Base-by-base conservation (phyloP, 2,329 filamentous ascomycete genomes). In the Alternaria incomplexa region DNA sequence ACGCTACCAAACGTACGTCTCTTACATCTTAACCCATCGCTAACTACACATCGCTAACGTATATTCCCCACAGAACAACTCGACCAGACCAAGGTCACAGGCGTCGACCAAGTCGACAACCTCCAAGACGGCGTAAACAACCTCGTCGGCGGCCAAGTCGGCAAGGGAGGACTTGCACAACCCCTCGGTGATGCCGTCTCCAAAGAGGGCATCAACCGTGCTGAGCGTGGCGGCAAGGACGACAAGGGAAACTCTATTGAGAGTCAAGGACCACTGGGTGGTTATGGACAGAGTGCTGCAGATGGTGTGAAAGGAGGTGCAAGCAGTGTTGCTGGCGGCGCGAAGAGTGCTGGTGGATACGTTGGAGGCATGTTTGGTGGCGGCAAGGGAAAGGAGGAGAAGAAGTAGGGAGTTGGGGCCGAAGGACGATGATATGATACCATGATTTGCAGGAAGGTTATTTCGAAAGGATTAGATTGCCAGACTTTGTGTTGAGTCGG, bases 61-160 rank as follows among this genome's bases (percentile, higher is more conserved):
- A 15, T 17, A 12, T 23, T 22, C 13, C 15, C 13, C 12, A 59
- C 71, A 91, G 90, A 91, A 63, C 84, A 86, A 66, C 87, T 93
- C 64, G 83, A 86, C 81, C 89, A 91, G 79, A 86, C 89, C 66
- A 93, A 93, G 77, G 81, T 93, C 44, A 92, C 90, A 11, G 88
- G 88, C 76, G 76, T 91, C 73, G 78, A 87, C 17, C 89, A 90
- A 77, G 85, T 91, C 80, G 88, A 92, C 80, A 88, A 82, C 46
- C 83, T 92, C 36, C 90, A 93, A 79, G 90, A 91, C 77, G 87
- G 85, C 73, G 85, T 90, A 32, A 82, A 92, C 82, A 83, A 85
- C 78, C 83, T 90, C 57, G 89, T 86, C 9, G 83, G 85, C 2
- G 86, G 87, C 32, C 89, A 91, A 71, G 78, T 93, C 25, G 90